phyloP scores from a whole-genome alignment of 75 land plant species.

The Picea sitchensis region DNA sequence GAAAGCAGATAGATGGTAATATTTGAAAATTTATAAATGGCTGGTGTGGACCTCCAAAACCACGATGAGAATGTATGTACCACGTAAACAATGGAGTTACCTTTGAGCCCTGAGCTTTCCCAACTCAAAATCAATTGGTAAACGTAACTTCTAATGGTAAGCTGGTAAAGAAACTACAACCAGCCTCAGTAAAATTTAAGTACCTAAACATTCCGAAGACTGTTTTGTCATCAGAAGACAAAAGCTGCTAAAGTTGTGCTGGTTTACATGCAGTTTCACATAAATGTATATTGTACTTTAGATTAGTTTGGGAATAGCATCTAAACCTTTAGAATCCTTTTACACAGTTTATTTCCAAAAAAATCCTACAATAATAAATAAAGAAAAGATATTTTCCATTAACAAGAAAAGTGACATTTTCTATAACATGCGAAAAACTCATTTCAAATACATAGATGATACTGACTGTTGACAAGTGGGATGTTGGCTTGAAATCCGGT shows the following conservation, averaged over 20 bases:
- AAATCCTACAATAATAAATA: no score
- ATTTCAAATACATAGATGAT: no score
- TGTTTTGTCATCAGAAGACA: not conserved
- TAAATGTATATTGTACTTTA: not conserved
- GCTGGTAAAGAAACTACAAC: not conserved
- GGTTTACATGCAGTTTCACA: not conserved
- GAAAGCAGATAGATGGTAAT: no score
- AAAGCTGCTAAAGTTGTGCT: not conserved
- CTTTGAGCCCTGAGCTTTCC: not conserved
- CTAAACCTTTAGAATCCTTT: not conserved
- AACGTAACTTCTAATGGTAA: not conserved
- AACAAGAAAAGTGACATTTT: no score
- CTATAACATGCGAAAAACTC: no score
- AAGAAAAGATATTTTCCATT: no score
- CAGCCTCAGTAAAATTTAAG: not conserved
- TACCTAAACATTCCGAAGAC: not conserved
- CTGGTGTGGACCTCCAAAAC: no score
- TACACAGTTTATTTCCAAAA: not conserved
- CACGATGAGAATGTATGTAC: no score
- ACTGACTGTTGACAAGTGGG: no score
- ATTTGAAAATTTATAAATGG: no score
- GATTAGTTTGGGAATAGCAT: not conserved
- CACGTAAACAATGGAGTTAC: not conserved
- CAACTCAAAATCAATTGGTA: not conserved
- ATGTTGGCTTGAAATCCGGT: no score